These are phyloP conservation scores for Stagonosporopsis cucurbitacearum DNA, from an alignment of 2,329 filamentous ascomycete species.

Conservation along the genomic window DNA sequence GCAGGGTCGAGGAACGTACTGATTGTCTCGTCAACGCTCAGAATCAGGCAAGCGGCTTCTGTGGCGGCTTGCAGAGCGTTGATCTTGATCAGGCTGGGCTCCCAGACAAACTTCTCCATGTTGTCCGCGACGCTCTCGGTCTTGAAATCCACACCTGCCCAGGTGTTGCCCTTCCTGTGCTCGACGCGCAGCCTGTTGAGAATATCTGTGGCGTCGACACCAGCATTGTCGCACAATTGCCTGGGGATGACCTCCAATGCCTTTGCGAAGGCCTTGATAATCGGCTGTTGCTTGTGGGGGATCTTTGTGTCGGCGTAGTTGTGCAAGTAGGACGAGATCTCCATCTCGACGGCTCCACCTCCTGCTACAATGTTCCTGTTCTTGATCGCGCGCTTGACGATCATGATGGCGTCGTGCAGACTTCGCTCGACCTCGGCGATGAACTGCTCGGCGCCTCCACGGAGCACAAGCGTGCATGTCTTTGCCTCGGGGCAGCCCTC, in stretches of 20 bases:
- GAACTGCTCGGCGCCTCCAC: constrained; percentile 97
- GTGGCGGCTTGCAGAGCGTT: constrained; percentile 97
- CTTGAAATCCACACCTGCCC: constrained; percentile 95
- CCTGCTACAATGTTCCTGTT: constrained; percentile 95
- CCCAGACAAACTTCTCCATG: constrained; percentile 96
- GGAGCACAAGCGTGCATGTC: constrained; percentile 94
- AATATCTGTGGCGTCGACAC: constrained; percentile 97
- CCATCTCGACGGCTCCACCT: constrained; percentile 95
- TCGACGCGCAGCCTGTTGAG: constrained; percentile 95
- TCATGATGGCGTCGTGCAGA: constrained; percentile 99
- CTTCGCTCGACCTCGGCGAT: constrained; percentile 98
- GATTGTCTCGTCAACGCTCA: constrained; percentile 98
- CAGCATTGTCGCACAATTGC: constrained; percentile 97
- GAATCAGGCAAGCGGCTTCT: constrained; percentile 92
- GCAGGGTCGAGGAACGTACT: constrained; percentile 57
- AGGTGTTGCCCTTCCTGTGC: constrained; percentile 89
- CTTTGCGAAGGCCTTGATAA: constrained; percentile 98
- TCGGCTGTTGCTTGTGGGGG: constrained; percentile 91
- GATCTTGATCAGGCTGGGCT: constrained; percentile 93
- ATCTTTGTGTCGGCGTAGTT: constrained; percentile 91
- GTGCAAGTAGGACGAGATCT: constrained; percentile 92
- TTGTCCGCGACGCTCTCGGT: constrained; percentile 94
- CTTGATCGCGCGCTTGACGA: constrained; percentile 96
- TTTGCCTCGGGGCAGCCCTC: constrained; percentile 94
- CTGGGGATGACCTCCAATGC: constrained; percentile 95